A percentile compares a stretch with the other conserved stretches of the same genome.
phyloP scores from a whole-genome alignment of 768 basidiomycete species.

The Mycena belliarum region DNA sequence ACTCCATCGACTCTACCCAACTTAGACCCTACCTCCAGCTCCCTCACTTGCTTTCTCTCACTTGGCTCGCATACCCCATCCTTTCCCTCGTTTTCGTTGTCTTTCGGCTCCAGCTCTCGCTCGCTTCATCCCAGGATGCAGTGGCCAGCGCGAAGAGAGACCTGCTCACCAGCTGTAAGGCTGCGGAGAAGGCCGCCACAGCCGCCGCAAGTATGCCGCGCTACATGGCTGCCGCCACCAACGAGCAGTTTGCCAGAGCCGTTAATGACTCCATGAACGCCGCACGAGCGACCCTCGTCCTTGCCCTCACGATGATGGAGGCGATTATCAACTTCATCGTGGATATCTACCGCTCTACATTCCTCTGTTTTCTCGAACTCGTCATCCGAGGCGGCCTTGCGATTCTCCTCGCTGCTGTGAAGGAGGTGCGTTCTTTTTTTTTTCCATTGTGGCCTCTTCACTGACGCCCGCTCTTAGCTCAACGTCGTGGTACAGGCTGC shows the following conservation, averaged over 20 bases:
- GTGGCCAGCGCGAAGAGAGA: constrained; percentile 71
- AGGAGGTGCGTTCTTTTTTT: constrained; percentile 58
- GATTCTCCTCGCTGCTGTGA: constrained; percentile 78
- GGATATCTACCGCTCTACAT: constrained; percentile 88
- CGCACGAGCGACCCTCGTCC: constrained; percentile 69
- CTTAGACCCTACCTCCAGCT: constrained; percentile 86
- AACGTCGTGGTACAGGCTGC: constrained; percentile 65
- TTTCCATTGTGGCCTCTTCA: neutral
- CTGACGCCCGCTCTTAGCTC: constrained; percentile 46
- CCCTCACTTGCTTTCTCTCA: constrained; percentile 78
- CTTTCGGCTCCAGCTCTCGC: constrained; percentile 77
- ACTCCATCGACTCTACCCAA: constrained; percentile 16
- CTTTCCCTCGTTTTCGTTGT: constrained; percentile 87
- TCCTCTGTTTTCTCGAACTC: constrained; percentile 92
- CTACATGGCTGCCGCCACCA: constrained; percentile 84
- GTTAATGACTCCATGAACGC: constrained; percentile 79
- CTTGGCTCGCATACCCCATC: constrained; percentile 91
- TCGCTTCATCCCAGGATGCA: constrained; percentile 65
- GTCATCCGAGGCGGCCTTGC: constrained; percentile 80
- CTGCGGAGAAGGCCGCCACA: constrained; percentile 82
- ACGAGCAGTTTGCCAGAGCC: constrained; percentile 73
- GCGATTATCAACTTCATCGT: constrained; percentile 89
- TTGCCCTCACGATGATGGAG: constrained; percentile 83
- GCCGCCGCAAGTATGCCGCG: constrained; percentile 84
- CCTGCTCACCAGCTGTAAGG: constrained; percentile 81